These are phyloP conservation scores for Stevia rebaudiana DNA, from an alignment of 140 eudicot species.

Conservation along the genomic window DNA sequence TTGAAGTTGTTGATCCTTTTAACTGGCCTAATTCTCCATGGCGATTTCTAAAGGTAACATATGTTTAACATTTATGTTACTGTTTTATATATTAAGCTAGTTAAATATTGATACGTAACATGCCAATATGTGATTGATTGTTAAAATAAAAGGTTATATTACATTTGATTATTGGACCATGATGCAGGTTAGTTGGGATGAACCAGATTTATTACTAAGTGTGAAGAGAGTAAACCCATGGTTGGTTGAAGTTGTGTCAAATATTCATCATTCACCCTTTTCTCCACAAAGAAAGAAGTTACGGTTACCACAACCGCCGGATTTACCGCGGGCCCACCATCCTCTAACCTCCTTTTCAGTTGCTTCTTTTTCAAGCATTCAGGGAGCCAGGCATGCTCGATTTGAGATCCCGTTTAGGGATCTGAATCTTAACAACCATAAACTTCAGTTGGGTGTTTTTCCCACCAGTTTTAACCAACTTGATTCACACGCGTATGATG, in stretches of 20 bases:
- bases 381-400: conserved; percentile 96
- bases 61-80: background rate
- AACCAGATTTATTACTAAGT: conserved; percentile 70
- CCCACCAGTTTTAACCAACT: conserved; percentile 30
- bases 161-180: too few species aligned
- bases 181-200: conserved; percentile 79
- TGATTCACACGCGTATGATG: conserved; percentile 27
- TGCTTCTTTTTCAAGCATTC: too few species aligned
- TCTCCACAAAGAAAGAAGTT: conserved; percentile 67
- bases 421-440: conserved; percentile 52
- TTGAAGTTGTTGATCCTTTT: conserved; percentile 40
- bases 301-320: conserved; percentile 43
- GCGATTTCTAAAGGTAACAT: conserved; percentile 32
- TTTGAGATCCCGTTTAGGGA: conserved; percentile 54
- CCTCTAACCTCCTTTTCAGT: conserved; percentile 3
- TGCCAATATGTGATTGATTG: too few species aligned
- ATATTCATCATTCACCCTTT: conserved; percentile 53
- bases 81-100: too few species aligned
- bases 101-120: too few species aligned
- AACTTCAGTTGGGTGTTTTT: conserved; percentile 45
- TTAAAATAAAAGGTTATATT: too few species aligned
- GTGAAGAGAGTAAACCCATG: conserved; percentile 93
- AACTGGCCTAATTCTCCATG: conserved; percentile 49
- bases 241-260: conserved; percentile 74
- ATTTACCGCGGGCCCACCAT: conserved; percentile 44